Evolutionary conservation across 1,284 basidiomycete genomes (phyloP), one percentile per base, ranked within the genome.

Genomic region (Trametes pubescens): DNA sequence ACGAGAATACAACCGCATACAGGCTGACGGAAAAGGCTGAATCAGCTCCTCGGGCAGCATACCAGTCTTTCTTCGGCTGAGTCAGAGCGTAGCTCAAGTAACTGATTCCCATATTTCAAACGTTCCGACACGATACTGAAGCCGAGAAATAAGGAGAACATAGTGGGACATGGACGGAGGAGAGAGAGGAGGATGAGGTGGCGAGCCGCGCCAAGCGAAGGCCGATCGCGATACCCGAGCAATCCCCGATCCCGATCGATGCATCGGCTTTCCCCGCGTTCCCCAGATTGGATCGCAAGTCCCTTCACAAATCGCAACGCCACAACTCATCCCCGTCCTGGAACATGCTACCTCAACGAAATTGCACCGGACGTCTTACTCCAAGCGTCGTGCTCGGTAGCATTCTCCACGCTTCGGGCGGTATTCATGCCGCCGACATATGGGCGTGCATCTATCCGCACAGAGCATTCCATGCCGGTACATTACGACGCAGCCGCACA

Each of bases 151-250:
- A 43, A 16, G 18, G 40, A n/a, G 40, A 43, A 38, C 37, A 32
- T 43, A 16, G 40, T 4, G 14, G 40, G 18, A 16, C 40, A 16
- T 43, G 46, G 40, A 26, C 26, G 47, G 46, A 22, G 22, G 51
- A n/a, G 58, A 53, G 49, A 10, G 29, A 46, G 22, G 38, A 51
- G 53, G 54, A 56, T 64, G 66, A 63, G 58, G 51, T 68, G 64
- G 64, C 66, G 62, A 52, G 40, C 2, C 18, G 46, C 37, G 56
- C 51, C 51, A 49, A 55, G 59, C 51, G 47, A n/a, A 29, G 35
- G 51, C 44, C 38, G 52, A 64, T 65, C 67, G 62, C 61, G 64
- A 68, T 65, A 64, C 57, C 57, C 67, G 64, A 62, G 52, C 40
- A n/a, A 9, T 16, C 13, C 59, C 43, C 29, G 56, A 65, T 65